Conservation (phyloP, 768 basidiomycete species). For the Mycena polygramma region DNA sequence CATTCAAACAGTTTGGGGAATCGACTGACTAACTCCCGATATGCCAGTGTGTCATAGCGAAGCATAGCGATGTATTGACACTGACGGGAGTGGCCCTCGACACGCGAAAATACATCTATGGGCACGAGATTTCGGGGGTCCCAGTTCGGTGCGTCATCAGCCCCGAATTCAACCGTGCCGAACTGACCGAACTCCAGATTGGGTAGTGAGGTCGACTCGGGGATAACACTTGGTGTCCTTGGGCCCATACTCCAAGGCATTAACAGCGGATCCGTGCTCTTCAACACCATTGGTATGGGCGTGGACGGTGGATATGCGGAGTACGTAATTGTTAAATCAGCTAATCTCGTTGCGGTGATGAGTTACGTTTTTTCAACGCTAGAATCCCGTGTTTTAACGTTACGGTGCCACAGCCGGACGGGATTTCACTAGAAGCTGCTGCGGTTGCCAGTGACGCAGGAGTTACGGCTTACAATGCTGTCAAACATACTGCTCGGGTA, state of each 20-base stretch:
- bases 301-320: slow-evolving; percentile 34
- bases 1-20: too few relatives aligned
- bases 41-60: slow-evolving; percentile 33
- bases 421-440: slow-evolving; percentile 26
- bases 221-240: neutral
- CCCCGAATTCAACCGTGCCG: too few relatives aligned
- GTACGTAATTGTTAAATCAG: slow-evolving; percentile 21
- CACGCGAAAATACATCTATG: slow-evolving; percentile 22
- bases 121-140: slow-evolving; percentile 32
- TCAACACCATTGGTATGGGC: slow-evolving; percentile 22
- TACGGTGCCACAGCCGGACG: slow-evolving; percentile 16
- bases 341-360: slow-evolving; percentile 22
- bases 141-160: slow-evolving; percentile 16
- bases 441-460: slow-evolving; percentile 35
- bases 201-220: slow-evolving; percentile 18
- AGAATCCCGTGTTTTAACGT: neutral
- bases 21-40: neutral
- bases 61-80: slow-evolving; percentile 24
- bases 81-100: slow-evolving; percentile 24
- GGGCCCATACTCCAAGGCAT: neutral
- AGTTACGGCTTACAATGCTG: slow-evolving; percentile 31
- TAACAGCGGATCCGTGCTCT: neutral
- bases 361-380: neutral
- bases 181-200: neutral
- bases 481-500: slow-evolving; percentile 24